These are phyloP conservation scores for Amoebophrya sp. DNA, from an alignment of 169 alveolate genomes.

Conservation along the genomic window DNA sequence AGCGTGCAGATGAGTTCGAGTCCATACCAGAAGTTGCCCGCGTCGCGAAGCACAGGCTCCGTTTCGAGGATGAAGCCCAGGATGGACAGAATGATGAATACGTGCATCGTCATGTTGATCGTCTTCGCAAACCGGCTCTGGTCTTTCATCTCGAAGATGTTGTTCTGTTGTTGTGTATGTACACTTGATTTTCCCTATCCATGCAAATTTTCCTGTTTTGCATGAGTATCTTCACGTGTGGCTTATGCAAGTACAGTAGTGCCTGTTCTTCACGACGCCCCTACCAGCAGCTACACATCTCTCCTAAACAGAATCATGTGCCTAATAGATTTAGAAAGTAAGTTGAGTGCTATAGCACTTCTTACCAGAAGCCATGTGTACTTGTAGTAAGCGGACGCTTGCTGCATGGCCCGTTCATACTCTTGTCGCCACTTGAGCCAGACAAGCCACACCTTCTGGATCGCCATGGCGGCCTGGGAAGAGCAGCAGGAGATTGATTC, in stretches of 20 bases:
- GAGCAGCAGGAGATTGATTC: neutral
- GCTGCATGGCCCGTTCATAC: neutral
- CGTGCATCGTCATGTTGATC: neutral
- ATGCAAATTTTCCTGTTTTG: no score
- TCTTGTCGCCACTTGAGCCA: neutral
- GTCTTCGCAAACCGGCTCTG: neutral
- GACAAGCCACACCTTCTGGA: slow-evolving; percentile 13
- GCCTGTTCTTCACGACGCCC: neutral
- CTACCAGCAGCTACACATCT: neutral
- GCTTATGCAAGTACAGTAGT: neutral
- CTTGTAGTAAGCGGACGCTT: neutral
- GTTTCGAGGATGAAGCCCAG: neutral
- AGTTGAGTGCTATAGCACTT: neutral
- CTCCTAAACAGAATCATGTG: neutral
- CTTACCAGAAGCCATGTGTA: neutral
- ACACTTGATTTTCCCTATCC: no score
- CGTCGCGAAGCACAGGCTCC: neutral
- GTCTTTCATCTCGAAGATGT: neutral
- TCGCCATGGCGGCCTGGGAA: neutral
- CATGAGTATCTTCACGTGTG: no score
- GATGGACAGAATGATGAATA: neutral
- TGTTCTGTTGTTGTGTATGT: neutral
- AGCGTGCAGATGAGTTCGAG: neutral
- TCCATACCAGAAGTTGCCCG: neutral
- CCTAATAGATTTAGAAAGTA: no score